Evolutionary conservation across 2,329 filamentous ascomycete genomes (phyloP), one percentile per base, ranked within the genome.

Genomic region (Fusarium oxysporum): DNA sequence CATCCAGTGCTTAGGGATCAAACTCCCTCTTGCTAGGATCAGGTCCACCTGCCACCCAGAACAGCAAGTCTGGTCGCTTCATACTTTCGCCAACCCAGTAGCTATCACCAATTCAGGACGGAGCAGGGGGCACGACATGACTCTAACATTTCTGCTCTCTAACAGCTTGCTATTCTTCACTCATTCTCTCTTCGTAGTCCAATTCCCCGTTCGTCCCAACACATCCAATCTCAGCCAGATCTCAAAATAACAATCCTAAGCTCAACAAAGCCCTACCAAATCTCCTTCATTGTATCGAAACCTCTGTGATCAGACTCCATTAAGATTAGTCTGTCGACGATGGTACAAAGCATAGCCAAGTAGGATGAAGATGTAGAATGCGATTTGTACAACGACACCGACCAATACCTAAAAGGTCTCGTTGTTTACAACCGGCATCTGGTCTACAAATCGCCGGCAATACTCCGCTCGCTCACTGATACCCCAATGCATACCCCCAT

Each of bases 401-500:
- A 11, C 6, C 33, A 28, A 5, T 2, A 53, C 33, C 50, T 11
- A 53, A 5, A 38, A 53, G 5, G 1, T 9, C 9, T 37, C 23
- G 2, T 53, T 11, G 3, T 28, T 28, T 6, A 8, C 13, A 14
- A 6, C 0, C 1, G 50, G 33, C 9, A 53, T 3, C 5, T 11
- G 23, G 5, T 6, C 13, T 4, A 4, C 23, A 4, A 12, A 28
- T 8, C 23, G 13, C 5, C 6, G 9, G 1, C 32, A 28, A 8
- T 53, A 53, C 1, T 25, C 33, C 0, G 5, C 7, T 12, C 19
- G 33, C 3, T 37, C 33, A 1, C 3, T 11, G 0, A 21, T 8
- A 0, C 23, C 23, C 33, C 33, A 53, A 1, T 12, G 2, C 10
- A 17, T 5, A 4, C 33, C 50, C 3, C 50, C 33, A n/a, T 38